Conservation (phyloP, 2,329 filamentous ascomycete genomes). For the Aureobasidium mangrovei region DNA sequence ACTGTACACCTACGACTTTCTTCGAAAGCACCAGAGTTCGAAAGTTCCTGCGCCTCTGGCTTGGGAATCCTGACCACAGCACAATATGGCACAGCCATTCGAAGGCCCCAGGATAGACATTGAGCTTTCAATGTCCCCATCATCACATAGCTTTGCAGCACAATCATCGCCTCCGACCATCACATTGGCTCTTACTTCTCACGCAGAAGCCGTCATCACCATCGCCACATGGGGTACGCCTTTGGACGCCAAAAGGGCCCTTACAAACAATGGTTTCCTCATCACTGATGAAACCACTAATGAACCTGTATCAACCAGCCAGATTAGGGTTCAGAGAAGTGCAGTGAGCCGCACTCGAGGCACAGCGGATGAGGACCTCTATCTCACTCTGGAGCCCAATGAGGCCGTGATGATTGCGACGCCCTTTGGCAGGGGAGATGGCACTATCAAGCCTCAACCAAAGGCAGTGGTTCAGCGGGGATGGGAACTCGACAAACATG, state of each 20-base stretch:
- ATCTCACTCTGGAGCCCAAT: not conserved
- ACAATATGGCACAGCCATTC: too few relatives aligned
- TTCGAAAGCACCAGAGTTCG: too few relatives aligned
- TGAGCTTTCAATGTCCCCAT: not conserved
- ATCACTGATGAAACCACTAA: not conserved
- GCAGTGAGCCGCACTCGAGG: not conserved
- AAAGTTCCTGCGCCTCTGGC: too few relatives aligned
- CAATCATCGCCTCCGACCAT: not conserved
- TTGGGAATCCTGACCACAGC: too few relatives aligned
- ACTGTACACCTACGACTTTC: too few relatives aligned
- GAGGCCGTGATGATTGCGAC: not conserved
- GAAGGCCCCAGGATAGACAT: not conserved
- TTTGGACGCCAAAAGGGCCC: not conserved
- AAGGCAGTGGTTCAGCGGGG: not conserved
- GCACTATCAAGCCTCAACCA: not conserved
- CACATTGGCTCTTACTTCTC: not conserved
- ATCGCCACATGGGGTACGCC: not conserved
- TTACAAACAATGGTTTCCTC: not conserved
- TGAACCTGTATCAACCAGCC: not conserved
- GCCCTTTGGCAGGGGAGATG: not conserved
- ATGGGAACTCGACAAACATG: not conserved
- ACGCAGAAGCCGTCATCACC: not conserved
- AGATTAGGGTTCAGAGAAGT: not conserved
- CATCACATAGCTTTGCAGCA: not conserved
- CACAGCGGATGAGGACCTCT: not conserved